These are phyloP conservation scores for Cercospora citrullina DNA, from an alignment of 2,329 filamentous ascomycete genomes.

Conservation along the genomic window DNA sequence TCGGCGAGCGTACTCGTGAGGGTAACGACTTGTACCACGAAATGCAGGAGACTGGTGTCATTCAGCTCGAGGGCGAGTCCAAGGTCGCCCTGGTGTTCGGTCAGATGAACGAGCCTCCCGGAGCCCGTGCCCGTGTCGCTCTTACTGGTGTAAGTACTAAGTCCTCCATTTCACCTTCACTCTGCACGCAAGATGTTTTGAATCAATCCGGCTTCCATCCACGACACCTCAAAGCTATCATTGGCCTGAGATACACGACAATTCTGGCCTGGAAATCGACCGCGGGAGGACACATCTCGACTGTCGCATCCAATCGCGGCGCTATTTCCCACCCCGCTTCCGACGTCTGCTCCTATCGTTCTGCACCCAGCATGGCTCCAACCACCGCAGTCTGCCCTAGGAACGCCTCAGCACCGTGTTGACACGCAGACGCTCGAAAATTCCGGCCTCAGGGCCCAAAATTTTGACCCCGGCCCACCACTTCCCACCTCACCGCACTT, in stretches of 20 bases:
- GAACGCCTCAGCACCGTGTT: background rate
- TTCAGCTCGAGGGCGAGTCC: conserved; percentile 97
- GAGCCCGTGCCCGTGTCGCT: conserved; percentile 99
- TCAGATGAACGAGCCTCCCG: conserved; percentile 99
- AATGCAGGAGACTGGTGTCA: conserved; percentile 99
- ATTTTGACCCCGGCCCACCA: background rate
- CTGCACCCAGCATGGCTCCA: too few species aligned
- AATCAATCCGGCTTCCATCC: background rate
- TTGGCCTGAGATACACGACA: background rate
- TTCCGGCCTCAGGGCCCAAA: background rate
- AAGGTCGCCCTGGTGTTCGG: conserved; percentile 99
- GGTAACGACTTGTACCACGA: conserved; percentile 99
- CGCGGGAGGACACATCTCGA: background rate
- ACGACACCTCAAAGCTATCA: background rate
- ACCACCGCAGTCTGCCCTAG: too few species aligned
- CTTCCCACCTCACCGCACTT: background rate
- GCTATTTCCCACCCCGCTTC: too few species aligned
- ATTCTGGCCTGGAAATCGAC: background rate
- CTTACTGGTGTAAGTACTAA: conserved; percentile 67
- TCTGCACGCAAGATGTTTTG: background rate
- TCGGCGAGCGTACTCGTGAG: conserved; percentile 99
- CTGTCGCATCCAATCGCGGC: background rate
- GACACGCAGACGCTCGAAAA: background rate
- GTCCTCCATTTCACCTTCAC: background rate
- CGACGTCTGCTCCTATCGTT: too few species aligned